These are phyloP conservation scores for Cucurbitaria berberidis DNA, from an alignment of 2,329 filamentous ascomycete species.

Conservation along the genomic window DNA sequence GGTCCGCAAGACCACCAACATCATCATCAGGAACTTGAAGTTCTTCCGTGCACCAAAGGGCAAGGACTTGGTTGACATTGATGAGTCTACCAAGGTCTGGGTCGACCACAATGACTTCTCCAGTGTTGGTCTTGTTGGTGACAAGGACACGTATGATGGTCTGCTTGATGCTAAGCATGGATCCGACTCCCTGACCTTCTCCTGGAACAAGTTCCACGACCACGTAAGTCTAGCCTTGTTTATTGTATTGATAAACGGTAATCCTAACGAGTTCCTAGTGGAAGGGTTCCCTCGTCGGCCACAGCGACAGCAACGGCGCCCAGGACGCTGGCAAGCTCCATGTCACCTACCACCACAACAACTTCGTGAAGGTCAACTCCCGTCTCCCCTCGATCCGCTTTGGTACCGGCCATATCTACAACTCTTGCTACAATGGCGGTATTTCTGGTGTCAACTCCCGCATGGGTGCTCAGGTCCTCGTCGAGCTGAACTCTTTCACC, in stretches of 20 bases:
- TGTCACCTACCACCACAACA: constrained; percentile 72
- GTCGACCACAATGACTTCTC: constrained; percentile 71
- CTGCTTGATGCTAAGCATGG: constrained; percentile 68
- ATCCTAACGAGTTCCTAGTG: constrained; percentile 43
- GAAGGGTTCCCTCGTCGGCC: constrained; percentile 66
- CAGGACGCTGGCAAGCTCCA: constrained; percentile 65
- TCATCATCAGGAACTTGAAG: constrained; percentile 69
- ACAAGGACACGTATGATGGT: constrained; percentile 42
- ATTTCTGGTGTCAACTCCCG: constrained; percentile 52
- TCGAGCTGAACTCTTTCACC: constrained; percentile 60
- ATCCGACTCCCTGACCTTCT: constrained; percentile 65
- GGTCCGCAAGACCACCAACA: constrained; percentile 61
- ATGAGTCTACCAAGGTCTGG: constrained; percentile 63
- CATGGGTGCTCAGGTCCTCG: constrained; percentile 53
- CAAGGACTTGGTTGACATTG: constrained; percentile 67
- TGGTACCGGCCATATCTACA: constrained; percentile 68
- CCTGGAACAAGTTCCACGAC: constrained; percentile 59
- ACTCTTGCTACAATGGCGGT: constrained; percentile 52
- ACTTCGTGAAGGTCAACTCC: constrained; percentile 68
- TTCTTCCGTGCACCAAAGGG: constrained; percentile 61
- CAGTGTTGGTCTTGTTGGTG: constrained; percentile 53
- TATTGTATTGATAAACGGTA: not conserved
- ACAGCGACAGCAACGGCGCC: constrained; percentile 62
- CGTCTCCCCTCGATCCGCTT: constrained; percentile 69
- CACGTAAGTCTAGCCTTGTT: constrained; percentile 47